A percentile compares a stretch with the other conserved stretches of the same genome.
Conservation (phyloP, 306 rosid genomes). For the Hylodesmum podocarpum region DNA sequence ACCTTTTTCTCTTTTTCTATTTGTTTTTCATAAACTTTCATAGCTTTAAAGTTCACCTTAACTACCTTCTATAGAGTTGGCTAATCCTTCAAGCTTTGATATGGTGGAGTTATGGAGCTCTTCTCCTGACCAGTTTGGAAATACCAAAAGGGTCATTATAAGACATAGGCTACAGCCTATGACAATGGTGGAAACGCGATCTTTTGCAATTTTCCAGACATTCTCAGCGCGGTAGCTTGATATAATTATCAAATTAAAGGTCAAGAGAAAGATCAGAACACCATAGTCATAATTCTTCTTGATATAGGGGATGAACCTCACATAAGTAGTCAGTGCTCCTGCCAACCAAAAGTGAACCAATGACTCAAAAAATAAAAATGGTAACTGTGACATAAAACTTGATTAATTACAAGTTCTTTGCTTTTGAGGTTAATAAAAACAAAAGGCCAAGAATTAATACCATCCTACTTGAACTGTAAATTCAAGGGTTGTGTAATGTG, state of each 20-base stretch:
- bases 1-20: no score
- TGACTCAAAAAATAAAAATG: background rate
- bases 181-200: slow-evolving; percentile 70
- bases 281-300: slow-evolving; percentile 90
- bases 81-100: slow-evolving; percentile 77
- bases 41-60: background rate
- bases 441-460: background rate
- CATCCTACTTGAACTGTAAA: background rate
- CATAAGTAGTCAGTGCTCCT: slow-evolving; percentile 80
- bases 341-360: slow-evolving; percentile 28
- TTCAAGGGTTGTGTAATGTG: background rate
- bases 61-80: slow-evolving; percentile 76
- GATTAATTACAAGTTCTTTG: background rate
- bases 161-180: slow-evolving; percentile 82
- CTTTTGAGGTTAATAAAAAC: background rate
- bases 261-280: slow-evolving; percentile 76
- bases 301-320: slow-evolving; percentile 80
- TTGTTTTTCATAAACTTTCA: background rate
- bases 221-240: slow-evolving; percentile 66
- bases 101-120: slow-evolving; percentile 73
- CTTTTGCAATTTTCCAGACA: slow-evolving; percentile 64
- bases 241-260: slow-evolving; percentile 82
- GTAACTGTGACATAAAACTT: background rate
- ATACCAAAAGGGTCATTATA: slow-evolving; percentile 63
- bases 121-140: slow-evolving; percentile 97